These are phyloP conservation scores for Populus hybrid DNA, from an alignment of 441 rosid species.

Conservation along the genomic window DNA sequence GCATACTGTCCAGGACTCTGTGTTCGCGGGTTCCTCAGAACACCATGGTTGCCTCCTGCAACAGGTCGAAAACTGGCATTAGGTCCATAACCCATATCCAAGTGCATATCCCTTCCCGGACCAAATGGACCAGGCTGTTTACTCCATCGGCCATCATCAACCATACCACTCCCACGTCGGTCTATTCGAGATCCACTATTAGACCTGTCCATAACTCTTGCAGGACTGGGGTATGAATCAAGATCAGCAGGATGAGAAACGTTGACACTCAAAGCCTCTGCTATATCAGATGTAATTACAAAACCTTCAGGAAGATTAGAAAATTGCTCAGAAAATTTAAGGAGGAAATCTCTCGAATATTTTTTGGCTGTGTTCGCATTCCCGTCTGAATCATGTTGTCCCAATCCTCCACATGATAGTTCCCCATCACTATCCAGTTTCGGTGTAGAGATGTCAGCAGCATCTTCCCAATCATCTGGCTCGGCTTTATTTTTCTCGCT, in stretches of 20 bases:
- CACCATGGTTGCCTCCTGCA: slow-evolving; percentile 77
- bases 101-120: slow-evolving; percentile 48
- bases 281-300: slow-evolving; percentile 47
- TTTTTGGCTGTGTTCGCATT: slow-evolving; percentile 49
- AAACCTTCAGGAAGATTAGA: slow-evolving; percentile 72
- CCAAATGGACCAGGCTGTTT: slow-evolving; percentile 49
- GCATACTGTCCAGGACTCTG: slow-evolving; percentile 43
- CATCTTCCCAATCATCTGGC: slow-evolving; percentile 99
- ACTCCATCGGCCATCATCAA: slow-evolving; percentile 76
- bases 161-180: slow-evolving; percentile 59
- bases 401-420: slow-evolving; percentile 28
- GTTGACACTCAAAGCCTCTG: slow-evolving; percentile 40
- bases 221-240: slow-evolving; percentile 57
- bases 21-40: slow-evolving; percentile 61
- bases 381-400: slow-evolving; percentile 31
- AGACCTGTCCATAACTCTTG: slow-evolving; percentile 65
- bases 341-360: slow-evolving; percentile 92
- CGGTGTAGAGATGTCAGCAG: slow-evolving; percentile 83
- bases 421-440: slow-evolving; percentile 50
- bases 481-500: slow-evolving; percentile 54
- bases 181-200: slow-evolving; percentile 58
- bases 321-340: slow-evolving; percentile 71
- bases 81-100: slow-evolving; percentile 48
- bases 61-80: slow-evolving; percentile 58
- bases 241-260: slow-evolving; percentile 44